phyloP scores from a whole-genome alignment of 2,329 filamentous ascomycete genomes.

The Xylariaceae sp. region DNA sequence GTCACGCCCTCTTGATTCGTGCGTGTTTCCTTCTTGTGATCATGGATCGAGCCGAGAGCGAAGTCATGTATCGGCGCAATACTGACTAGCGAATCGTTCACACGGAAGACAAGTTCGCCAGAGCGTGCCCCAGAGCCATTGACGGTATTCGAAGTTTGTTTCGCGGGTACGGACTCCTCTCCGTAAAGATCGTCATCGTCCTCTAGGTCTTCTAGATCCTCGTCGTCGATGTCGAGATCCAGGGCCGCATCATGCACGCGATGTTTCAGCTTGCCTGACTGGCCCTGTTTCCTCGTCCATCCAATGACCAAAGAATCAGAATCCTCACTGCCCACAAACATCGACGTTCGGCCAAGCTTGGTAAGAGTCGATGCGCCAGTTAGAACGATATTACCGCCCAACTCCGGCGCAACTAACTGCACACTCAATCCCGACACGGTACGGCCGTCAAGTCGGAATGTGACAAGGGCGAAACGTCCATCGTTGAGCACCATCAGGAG shows the following conservation, averaged over 20 bases:
- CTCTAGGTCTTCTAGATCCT: conserved; percentile 53
- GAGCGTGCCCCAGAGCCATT: conserved; percentile 43
- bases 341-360: conserved; percentile 57
- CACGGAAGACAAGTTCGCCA: conserved; percentile 65
- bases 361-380: conserved; percentile 64
- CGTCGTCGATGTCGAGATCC: conserved; percentile 46
- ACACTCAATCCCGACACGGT: conserved; percentile 85
- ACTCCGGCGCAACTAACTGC: conserved; percentile 55
- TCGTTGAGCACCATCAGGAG: conserved; percentile 75
- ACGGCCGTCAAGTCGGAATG: conserved; percentile 82
- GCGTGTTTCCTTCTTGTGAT: conserved; percentile 42
- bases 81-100: conserved; percentile 72
- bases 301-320: conserved; percentile 76
- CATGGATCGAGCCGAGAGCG: conserved; percentile 57
- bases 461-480: conserved; percentile 68
- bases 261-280: conserved; percentile 57
- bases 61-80: conserved; percentile 75
- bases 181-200: conserved; percentile 61
- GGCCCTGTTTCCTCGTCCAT: conserved; percentile 64
- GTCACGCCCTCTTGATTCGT: conserved; percentile 42
- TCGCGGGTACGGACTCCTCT: conserved; percentile 43
- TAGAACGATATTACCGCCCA: conserved; percentile 58
- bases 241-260: conserved; percentile 52
- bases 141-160: conserved; percentile 33
- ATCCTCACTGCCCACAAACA: conserved; percentile 84